Evolutionary conservation across 768 basidiomycete species (phyloP), one percentile per base, ranked within the genome.

Genomic region (Calocybe cyanea): DNA sequence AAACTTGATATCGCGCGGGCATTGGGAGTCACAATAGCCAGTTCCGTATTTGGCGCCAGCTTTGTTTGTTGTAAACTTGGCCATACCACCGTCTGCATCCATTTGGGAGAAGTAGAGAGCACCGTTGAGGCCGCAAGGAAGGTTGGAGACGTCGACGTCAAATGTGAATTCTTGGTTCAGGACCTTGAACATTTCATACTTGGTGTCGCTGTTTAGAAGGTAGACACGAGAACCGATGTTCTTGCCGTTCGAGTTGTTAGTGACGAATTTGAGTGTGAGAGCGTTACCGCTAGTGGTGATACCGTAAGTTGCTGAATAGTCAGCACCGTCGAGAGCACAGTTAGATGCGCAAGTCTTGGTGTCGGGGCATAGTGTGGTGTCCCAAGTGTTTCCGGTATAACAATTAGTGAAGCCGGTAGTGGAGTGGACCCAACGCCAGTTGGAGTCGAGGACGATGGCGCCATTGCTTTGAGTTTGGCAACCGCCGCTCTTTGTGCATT

Each of bases 1-100:
- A 63, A 81, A 80, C 61, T 82, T 81, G 63, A 80, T 67, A 54
- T 80, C 79, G 30, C 67, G 63, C 14, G 79, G 80, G 65, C 80
- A 82, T 63, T 82, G 79, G 13, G 79, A 71, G 60, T 82, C 80
- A 61, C 80, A 80, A 64, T 81, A 81, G 11, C 80, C 80, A 14
- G 78, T 78, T 39, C 79, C 78, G 63, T 73, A 81, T 59, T 76
- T 63, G 36, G 69, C 63, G 23, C 70, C 69, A 10, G 79, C 78
- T 67, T 76, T 76, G 73, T 82, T 81, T 56, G 51, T 64, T 28
- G 76, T 55, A 65, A 63, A 76, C 54, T 68, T 63, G 46, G 66
- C 45, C 40, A 63, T 56, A 34, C 78, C 79, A 63, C 79, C 79
- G 53, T 80, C 78, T 10, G 69, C 68, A 53, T 75, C 77, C 79